A percentile compares a stretch with the other conserved stretches of the same genome.
phyloP scores from a whole-genome alignment of 1,139 yeast species.

The Suhomyces coccinellae region DNA sequence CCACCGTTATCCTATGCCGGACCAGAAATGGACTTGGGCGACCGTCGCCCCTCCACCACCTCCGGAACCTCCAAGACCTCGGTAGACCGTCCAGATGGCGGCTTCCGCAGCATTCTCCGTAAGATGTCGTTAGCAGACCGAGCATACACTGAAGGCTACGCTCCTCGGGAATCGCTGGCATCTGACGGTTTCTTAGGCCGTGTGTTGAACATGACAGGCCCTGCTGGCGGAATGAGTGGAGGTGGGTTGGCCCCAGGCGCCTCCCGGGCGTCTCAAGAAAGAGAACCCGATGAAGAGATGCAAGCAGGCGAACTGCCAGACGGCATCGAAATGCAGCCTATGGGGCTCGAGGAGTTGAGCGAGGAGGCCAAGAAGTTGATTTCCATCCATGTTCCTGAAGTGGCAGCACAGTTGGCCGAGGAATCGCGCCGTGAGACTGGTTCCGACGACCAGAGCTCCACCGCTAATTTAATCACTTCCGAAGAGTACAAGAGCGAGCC shows the following conservation, averaged over 20 bases:
- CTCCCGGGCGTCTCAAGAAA: slow-evolving; percentile 22
- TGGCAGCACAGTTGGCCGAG: neutral
- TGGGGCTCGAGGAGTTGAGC: slow-evolving; percentile 38
- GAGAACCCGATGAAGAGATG: slow-evolving; percentile 26
- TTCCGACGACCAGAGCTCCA: slow-evolving; percentile 5
- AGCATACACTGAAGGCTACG: slow-evolving; percentile 24
- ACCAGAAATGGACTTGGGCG: slow-evolving; percentile 23
- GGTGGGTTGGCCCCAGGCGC: slow-evolving; percentile 51
- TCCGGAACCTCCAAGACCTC: slow-evolving; percentile 9
- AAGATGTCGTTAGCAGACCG: slow-evolving; percentile 39
- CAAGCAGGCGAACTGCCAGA: slow-evolving; percentile 22
- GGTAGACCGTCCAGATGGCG: slow-evolving; percentile 5
- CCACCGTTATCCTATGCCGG: neutral
- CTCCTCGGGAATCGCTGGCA: slow-evolving; percentile 20
- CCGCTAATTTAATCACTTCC: slow-evolving; percentile 14
- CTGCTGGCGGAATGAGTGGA: slow-evolving; percentile 32
- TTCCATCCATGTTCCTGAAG: slow-evolving; percentile 37
- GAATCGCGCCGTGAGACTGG: neutral
- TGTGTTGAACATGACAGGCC: slow-evolving; percentile 30
- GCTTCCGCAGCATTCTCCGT: slow-evolving; percentile 26
- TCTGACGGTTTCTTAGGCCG: slow-evolving; percentile 45
- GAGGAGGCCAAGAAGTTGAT: slow-evolving; percentile 45
- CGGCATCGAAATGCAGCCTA: slow-evolving; percentile 35
- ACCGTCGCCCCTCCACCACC: slow-evolving; percentile 17
- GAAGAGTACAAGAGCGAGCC: slow-evolving; percentile 11